phyloP scores from a whole-genome alignment of 108 stramenopile species.

The Nannochloropsis gaditana region DNA sequence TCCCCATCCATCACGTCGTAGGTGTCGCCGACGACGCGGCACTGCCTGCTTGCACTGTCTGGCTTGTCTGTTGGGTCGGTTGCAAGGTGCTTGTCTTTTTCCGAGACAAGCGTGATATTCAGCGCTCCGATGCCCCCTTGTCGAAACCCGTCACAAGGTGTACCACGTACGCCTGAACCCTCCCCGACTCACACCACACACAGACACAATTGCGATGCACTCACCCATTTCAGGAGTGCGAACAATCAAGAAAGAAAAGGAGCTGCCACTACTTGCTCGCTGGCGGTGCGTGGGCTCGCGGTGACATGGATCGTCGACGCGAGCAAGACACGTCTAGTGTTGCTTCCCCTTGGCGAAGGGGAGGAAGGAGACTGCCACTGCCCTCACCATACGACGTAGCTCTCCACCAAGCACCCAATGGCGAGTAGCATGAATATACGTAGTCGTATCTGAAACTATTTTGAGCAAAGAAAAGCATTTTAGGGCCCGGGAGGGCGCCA shows the following conservation, averaged over 20 bases:
- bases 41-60: neutral
- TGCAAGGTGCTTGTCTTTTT: neutral
- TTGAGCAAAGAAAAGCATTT: no score
- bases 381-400: no score
- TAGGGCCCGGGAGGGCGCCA: no score
- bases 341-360: no score
- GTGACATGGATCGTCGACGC: no score
- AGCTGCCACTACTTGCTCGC: neutral
- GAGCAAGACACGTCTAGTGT: no score
- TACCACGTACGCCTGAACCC: no score
- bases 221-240: neutral
- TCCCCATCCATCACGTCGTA: neutral
- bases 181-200: no score
- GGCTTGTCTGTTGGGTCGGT: conserved; percentile 14
- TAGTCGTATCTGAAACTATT: no score
- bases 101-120: neutral
- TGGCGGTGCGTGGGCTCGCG: conserved; percentile 16
- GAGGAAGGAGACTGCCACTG: no score
- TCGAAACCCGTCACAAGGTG: neutral
- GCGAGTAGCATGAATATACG: no score
- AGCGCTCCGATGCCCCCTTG: neutral
- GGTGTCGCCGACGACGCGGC: neutral
- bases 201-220: neutral
- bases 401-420: no score
- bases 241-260: neutral